phyloP scores from a whole-genome alignment of 2,329 filamentous ascomycete genomes.

The Hypoxylon rubiginosum region DNA sequence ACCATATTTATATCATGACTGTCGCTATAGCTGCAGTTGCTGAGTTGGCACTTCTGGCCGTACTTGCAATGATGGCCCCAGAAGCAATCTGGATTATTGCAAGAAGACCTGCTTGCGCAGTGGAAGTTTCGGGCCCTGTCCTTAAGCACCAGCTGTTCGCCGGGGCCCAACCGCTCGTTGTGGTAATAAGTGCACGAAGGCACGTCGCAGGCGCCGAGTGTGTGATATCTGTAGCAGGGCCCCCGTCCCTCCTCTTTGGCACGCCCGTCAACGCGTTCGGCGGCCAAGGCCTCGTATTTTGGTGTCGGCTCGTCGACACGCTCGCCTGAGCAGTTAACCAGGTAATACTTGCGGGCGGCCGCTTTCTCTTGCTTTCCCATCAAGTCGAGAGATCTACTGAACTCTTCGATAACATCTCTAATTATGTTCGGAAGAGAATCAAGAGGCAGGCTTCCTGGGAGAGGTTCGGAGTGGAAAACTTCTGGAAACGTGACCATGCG shows the following conservation, averaged over 20 bases:
- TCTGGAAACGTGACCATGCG: constrained; percentile 27
- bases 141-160: constrained; percentile 22
- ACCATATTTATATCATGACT: constrained; percentile 29
- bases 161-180: constrained; percentile 14
- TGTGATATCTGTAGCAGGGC: constrained; percentile 31
- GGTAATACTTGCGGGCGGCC: constrained; percentile 17
- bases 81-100: constrained; percentile 18
- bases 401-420: constrained; percentile 4
- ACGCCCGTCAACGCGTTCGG: constrained; percentile 19
- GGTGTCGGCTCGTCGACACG: constrained; percentile 31
- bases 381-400: background rate
- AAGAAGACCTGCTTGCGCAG: constrained; percentile 8
- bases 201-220: constrained; percentile 22
- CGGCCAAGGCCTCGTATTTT: background rate
- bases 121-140: constrained; percentile 15
- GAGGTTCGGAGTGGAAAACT: constrained; percentile 33
- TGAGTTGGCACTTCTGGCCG: constrained; percentile 10
- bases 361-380: background rate
- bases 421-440: constrained; percentile 11
- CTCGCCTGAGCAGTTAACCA: constrained; percentile 21
- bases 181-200: constrained; percentile 32
- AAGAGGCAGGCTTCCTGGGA: constrained; percentile 19
- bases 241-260: constrained; percentile 15
- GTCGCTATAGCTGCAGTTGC: constrained; percentile 12
- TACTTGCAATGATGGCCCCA: constrained; percentile 38